phyloP scores from a whole-genome alignment of 2,329 filamentous ascomycete genomes.

The Colletotrichum tropicicola region DNA sequence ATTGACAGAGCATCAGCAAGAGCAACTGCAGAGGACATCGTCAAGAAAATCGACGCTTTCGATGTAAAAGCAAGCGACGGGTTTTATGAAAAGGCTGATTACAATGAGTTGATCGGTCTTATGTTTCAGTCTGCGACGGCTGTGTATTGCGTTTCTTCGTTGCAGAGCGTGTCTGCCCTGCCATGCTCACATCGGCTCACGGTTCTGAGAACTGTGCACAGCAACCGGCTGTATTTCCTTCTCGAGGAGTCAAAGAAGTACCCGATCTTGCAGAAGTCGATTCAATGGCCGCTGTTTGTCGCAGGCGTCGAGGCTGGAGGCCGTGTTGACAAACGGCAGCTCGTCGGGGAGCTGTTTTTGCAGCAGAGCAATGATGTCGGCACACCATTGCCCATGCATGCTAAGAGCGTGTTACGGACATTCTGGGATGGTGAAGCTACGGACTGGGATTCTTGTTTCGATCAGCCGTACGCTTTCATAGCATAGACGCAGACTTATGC shows the following conservation, averaged over 20 bases:
- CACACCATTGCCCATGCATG: conserved; percentile 40
- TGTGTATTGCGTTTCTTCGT: conserved; percentile 46
- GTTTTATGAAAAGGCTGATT: conserved; percentile 34
- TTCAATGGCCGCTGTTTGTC: conserved; percentile 46
- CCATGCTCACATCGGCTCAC: conserved; percentile 30
- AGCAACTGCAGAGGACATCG: background rate
- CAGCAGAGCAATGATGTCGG: conserved; percentile 38
- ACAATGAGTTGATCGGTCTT: conserved; percentile 37
- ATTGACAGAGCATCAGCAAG: conserved; percentile 24
- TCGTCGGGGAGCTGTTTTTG: conserved; percentile 37
- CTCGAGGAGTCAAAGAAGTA: conserved; percentile 29
- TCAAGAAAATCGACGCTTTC: conserved; percentile 39
- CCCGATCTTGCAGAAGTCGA: conserved; percentile 34
- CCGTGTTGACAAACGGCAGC: conserved; percentile 28
- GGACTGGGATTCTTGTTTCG: conserved; percentile 49
- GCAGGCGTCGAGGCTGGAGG: conserved; percentile 42
- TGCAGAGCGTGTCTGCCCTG: conserved; percentile 43
- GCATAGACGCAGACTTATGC: background rate
- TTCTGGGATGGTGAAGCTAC: conserved; percentile 44
- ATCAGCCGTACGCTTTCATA: conserved; percentile 38
- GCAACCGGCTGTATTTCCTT: conserved; percentile 29
- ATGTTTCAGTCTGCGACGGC: conserved; percentile 41
- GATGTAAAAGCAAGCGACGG: conserved; percentile 39
- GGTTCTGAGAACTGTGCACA: conserved; percentile 15
- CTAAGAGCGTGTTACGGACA: conserved; percentile 40